Evolutionary conservation across 148 eudicot genomes (phyloP), one percentile per base, ranked within the genome.

Genomic region (Camellia sinensis): DNA sequence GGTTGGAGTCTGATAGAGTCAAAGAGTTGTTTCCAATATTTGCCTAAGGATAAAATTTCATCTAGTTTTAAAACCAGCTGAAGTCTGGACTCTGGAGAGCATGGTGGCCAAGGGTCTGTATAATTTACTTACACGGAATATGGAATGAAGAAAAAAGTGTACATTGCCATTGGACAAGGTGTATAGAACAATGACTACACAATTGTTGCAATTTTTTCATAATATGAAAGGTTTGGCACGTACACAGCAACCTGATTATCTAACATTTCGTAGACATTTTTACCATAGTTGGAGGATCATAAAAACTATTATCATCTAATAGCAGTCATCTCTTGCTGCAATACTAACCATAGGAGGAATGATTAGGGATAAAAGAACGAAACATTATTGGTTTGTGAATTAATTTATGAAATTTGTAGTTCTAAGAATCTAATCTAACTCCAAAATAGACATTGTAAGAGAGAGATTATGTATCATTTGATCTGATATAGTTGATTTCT

Each of bases 1-100:
- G 76, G 46, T 14, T 37, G 3, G 13, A 73, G 76, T 37, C 43
- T 73, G 62, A 73, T 73, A 54, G 76, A 73, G 54, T 73, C 76
- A 57, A 71, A 53, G 45, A 73, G 19, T 13, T 11, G 76, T 29
- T 44, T 73, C 41, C 59, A 50, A 3, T 50, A 17, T 52, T 52
- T 2, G 4, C 57, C 19, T 19, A 4, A 4, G 44, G 43, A 22
- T 21, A 1, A 4, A 52, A 60, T 9, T 72, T 9, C 40, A 9
- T 71, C 45, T 71, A 46, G 74, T 40, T 48, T 48, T 71, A 57
- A 48, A 71, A 18, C 53, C 19, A 37, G 57, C 48, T 71, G 72
- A 48, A 71, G 13, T 46, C 37, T 13, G 45, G 72, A 71, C 12
- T 46, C 37, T 13, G 45, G 72, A 19, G 9, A 18, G 74, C 57